Conservation (phyloP, 257 asterid genomes). For the Agastache rugosa region DNA sequence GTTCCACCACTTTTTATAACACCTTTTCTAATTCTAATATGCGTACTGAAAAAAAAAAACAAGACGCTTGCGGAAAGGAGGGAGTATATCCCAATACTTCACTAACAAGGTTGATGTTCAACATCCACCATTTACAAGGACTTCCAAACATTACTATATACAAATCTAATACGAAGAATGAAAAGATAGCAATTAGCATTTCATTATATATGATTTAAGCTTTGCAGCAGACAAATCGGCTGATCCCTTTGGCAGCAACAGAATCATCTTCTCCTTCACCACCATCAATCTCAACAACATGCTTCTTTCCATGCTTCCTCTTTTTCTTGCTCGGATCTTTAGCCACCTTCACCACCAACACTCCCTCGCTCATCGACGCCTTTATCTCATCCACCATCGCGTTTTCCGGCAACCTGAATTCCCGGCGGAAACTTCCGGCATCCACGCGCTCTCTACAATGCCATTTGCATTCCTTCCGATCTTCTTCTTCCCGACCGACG, state of each 20-base stretch:
- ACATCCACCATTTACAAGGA: too few species aligned
- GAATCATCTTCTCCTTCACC: conserved; percentile 36
- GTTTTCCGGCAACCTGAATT: conserved; percentile 54
- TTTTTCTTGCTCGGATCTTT: conserved; percentile 42
- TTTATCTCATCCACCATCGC: conserved; percentile 43
- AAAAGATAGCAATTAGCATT: too few species aligned
- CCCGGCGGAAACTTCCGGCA: conserved; percentile 36
- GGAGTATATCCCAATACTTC: too few species aligned
- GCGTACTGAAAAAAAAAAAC: too few species aligned
- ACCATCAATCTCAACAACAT: conserved; percentile 39
- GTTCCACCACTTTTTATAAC: too few species aligned
- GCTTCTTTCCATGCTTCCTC: conserved; percentile 41
- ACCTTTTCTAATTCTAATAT: too few species aligned
- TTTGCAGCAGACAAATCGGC: conserved; percentile 53
- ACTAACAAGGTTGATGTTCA: too few species aligned
- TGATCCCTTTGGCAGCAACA: conserved; percentile 42
- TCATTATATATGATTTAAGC: conserved; percentile 28
- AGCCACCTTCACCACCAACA: conserved; percentile 49
- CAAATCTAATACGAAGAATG: too few species aligned
- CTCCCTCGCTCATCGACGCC: conserved; percentile 57
- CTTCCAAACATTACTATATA: too few species aligned
- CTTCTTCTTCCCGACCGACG: conserved; percentile 15
- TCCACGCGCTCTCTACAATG: conserved; percentile 47
- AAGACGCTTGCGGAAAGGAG: too few species aligned
- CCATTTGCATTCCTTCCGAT: conserved; percentile 33